Evolutionary conservation across 2,329 filamentous ascomycete species (phyloP).

Genomic region (Zalaria sp.): DNA sequence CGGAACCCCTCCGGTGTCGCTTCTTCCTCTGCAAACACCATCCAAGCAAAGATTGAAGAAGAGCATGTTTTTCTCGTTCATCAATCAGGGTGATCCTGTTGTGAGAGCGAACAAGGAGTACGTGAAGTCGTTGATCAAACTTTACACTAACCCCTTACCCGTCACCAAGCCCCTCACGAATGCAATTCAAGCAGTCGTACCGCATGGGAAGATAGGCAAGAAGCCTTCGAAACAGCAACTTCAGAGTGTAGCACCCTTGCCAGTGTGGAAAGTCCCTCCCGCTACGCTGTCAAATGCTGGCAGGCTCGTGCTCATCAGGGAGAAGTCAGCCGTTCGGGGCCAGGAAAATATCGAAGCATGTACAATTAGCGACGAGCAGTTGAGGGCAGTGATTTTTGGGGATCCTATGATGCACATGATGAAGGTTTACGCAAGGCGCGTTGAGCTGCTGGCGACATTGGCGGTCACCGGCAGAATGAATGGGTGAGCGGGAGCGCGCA

Average conservation of each 20-base stretch:
- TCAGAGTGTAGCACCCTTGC: conserved; percentile 8
- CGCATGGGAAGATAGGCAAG: too few relatives aligned
- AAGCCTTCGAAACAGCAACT: too few relatives aligned
- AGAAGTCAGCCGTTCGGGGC: conserved; percentile 21
- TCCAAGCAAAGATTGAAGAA: conserved; percentile 33
- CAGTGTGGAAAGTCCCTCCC: conserved; percentile 51
- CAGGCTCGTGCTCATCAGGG: conserved; percentile 50
- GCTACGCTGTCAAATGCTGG: conserved; percentile 58
- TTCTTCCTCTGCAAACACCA: conserved; percentile 53
- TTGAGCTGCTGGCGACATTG: conserved; percentile 56
- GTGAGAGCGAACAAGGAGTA: conserved; percentile 64
- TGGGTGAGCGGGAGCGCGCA: neutral
- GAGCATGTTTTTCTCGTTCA: conserved; percentile 63
- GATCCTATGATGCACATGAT: conserved; percentile 72
- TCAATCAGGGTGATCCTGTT: conserved; percentile 80
- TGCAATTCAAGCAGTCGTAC: too few relatives aligned
- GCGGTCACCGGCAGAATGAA: conserved; percentile 41
- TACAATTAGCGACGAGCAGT: conserved; percentile 50
- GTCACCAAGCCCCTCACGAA: neutral
- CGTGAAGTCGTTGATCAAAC: conserved; percentile 54
- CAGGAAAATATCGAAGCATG: conserved; percentile 51
- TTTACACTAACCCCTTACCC: conserved; percentile 51
- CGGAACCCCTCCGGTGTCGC: conserved; percentile 64
- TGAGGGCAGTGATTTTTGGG: conserved; percentile 62
- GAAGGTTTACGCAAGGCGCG: conserved; percentile 57